Conservation (phyloP, 2,329 filamentous ascomycete genomes). For the Macroventuria anomochaeta region DNA sequence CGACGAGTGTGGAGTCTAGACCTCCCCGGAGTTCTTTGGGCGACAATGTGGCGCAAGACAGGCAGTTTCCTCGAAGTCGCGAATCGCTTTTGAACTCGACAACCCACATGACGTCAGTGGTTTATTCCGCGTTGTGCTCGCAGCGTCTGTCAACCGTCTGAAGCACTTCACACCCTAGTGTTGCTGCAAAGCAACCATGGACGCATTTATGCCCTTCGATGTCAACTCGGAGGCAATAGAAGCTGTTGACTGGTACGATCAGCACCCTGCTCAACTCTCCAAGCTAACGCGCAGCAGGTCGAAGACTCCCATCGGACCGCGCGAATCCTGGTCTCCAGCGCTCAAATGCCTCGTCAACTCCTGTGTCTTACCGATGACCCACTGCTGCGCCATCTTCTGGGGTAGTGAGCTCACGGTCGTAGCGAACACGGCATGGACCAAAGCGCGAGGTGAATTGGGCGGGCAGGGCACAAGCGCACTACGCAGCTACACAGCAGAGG, state of each 20-base stretch:
- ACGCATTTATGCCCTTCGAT: slow-evolving; percentile 11
- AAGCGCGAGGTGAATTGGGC: slow-evolving; percentile 40
- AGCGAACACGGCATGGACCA: slow-evolving; percentile 53
- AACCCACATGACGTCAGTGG: slow-evolving; percentile 15
- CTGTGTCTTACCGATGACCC: slow-evolving; percentile 50
- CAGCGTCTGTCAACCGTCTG: background rate
- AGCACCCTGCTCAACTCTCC: background rate
- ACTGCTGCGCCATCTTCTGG: slow-evolving; percentile 54
- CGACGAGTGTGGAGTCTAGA: slow-evolving; percentile 9
- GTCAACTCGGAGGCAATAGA: slow-evolving; percentile 16
- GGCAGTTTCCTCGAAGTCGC: slow-evolving; percentile 1
- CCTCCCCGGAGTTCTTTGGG: background rate
- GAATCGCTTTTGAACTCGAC: slow-evolving; percentile 3
- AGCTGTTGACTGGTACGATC: slow-evolving; percentile 13
- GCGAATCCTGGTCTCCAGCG: slow-evolving; percentile 45
- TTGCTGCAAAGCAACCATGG: slow-evolving; percentile 12
- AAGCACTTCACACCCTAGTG: background rate
- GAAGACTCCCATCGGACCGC: slow-evolving; percentile 40
- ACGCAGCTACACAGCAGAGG: slow-evolving; percentile 42
- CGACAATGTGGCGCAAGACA: slow-evolving; percentile 9
- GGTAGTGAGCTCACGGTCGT: slow-evolving; percentile 47
- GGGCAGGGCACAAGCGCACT: slow-evolving; percentile 47
- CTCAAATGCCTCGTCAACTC: slow-evolving; percentile 42
- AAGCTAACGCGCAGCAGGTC: slow-evolving; percentile 29
- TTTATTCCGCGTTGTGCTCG: background rate